Conservation (phyloP, 768 basidiomycete species). For the Serendipita vermifera region DNA sequence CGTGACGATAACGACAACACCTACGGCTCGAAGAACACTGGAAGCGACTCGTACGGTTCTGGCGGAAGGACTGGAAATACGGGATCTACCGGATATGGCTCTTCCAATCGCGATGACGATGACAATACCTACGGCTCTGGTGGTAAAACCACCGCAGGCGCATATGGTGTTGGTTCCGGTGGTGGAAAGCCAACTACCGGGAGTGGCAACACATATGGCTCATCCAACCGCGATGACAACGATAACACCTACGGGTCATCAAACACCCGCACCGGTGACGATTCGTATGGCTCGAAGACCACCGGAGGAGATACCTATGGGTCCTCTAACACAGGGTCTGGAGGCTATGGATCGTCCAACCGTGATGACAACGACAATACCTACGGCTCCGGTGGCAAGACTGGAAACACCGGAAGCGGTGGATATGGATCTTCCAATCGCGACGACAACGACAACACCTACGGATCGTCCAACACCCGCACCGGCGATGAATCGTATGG, state of each 20-base stretch:
- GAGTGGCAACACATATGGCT: too few species aligned
- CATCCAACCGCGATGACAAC: not conserved
- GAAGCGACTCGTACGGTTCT: not conserved
- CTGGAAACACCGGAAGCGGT: not conserved
- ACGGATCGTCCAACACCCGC: not conserved
- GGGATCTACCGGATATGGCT: too few species aligned
- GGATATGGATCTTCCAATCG: not conserved
- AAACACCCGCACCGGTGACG: not conserved
- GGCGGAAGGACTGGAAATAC: too few species aligned
- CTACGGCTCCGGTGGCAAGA: not conserved
- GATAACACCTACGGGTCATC: slow-evolving; percentile 1
- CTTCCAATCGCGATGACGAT: not conserved
- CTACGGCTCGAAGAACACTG: too few species aligned
- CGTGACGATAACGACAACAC: not conserved
- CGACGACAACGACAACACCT: not conserved
- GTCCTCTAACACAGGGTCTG: not conserved
- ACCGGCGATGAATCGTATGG: not conserved
- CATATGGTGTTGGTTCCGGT: too few species aligned
- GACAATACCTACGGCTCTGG: too few species aligned
- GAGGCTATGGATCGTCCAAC: not conserved
- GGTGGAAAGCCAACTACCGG: too few species aligned
- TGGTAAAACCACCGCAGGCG: too few species aligned
- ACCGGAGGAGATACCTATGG: not conserved
- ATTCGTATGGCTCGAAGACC: not conserved
- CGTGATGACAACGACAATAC: not conserved